Conservation (phyloP, 2,329 filamentous ascomycete genomes). For the Fusarium pseudoanthophilum region DNA sequence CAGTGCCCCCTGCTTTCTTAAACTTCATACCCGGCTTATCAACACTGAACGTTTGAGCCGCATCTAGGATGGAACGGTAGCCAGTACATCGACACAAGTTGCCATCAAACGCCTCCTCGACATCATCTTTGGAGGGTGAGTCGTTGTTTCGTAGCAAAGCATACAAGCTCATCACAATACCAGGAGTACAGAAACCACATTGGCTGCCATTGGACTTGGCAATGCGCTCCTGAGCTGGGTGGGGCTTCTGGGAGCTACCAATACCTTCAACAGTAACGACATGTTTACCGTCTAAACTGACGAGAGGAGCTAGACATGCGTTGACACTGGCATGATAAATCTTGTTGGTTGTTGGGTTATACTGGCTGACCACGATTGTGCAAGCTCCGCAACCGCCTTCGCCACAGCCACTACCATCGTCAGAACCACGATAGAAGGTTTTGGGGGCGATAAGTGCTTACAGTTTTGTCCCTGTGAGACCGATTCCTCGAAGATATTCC, state of each 20-base stretch:
- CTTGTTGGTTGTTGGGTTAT: slow-evolving; percentile 89
- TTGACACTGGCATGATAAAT: slow-evolving; percentile 98
- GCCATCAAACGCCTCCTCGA: slow-evolving; percentile 97
- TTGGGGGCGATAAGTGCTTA: slow-evolving; percentile 48
- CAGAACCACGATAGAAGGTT: neutral
- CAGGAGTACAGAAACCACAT: slow-evolving; percentile 94
- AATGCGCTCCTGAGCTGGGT: slow-evolving; percentile 90
- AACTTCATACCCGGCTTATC: slow-evolving; percentile 59
- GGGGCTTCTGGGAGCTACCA: slow-evolving; percentile 85
- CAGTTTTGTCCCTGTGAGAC: slow-evolving; percentile 94
- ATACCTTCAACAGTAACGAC: slow-evolving; percentile 98
- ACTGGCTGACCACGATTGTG: slow-evolving; percentile 93
- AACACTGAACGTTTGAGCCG: slow-evolving; percentile 86
- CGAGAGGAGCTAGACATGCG: slow-evolving; percentile 91
- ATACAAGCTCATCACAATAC: slow-evolving; percentile 98
- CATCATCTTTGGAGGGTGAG: slow-evolving; percentile 79
- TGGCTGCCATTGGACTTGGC: slow-evolving; percentile 93
- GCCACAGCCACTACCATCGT: slow-evolving; percentile 75
- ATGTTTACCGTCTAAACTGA: slow-evolving; percentile 96
- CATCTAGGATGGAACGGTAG: slow-evolving; percentile 92
- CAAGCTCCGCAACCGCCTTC: slow-evolving; percentile 98
- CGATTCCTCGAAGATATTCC: slow-evolving; percentile 92
- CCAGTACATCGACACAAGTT: slow-evolving; percentile 97
- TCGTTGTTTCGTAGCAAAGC: slow-evolving; percentile 88
- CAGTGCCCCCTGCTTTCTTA: slow-evolving; percentile 56